phyloP scores from a whole-genome alignment of 2,329 filamentous ascomycete genomes.

The Xylaria polymorpha region DNA sequence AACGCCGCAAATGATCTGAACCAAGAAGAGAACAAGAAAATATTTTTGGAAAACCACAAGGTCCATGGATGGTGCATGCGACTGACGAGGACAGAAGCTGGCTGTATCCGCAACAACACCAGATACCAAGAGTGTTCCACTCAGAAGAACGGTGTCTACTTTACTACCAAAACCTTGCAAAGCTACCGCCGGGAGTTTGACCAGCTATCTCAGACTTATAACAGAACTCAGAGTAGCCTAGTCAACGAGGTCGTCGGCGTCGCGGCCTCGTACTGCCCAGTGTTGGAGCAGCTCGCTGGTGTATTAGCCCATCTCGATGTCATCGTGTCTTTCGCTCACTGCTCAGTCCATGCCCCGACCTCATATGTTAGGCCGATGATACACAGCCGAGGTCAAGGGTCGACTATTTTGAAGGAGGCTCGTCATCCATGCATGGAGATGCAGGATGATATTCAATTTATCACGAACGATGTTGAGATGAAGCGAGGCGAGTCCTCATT shows the following conservation, averaged over 20 bases:
- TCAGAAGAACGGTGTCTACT: slow-evolving; percentile 99
- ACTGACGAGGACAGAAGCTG: slow-evolving; percentile 88
- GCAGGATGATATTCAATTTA: slow-evolving; percentile 98
- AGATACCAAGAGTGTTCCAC: slow-evolving; percentile 95
- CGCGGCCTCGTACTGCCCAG: slow-evolving; percentile 92
- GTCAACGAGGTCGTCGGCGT: slow-evolving; percentile 94
- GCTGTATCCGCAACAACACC: slow-evolving; percentile 91
- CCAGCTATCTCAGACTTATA: slow-evolving; percentile 93
- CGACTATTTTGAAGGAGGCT: slow-evolving; percentile 90
- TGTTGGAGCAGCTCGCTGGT: slow-evolving; percentile 87
- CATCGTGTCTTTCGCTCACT: slow-evolving; percentile 92
- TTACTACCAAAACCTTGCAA: slow-evolving; percentile 87
- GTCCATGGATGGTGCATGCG: slow-evolving; percentile 98
- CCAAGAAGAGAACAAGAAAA: slow-evolving; percentile 97
- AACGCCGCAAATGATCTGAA: slow-evolving; percentile 82
- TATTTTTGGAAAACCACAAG: slow-evolving; percentile 96
- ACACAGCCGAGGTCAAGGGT: slow-evolving; percentile 86
- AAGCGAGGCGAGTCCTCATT: slow-evolving; percentile 84
- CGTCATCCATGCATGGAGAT: slow-evolving; percentile 98
- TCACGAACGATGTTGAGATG: slow-evolving; percentile 94
- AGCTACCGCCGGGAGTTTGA: slow-evolving; percentile 89
- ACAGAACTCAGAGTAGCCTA: slow-evolving; percentile 89
- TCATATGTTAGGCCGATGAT: slow-evolving; percentile 93
- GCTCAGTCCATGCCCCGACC: slow-evolving; percentile 90
- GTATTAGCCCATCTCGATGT: slow-evolving; percentile 95